Evolutionary conservation across 2,329 filamentous ascomycete species (phyloP), one percentile per base, ranked within the genome.

Genomic region (Juglanconis sp.): DNA sequence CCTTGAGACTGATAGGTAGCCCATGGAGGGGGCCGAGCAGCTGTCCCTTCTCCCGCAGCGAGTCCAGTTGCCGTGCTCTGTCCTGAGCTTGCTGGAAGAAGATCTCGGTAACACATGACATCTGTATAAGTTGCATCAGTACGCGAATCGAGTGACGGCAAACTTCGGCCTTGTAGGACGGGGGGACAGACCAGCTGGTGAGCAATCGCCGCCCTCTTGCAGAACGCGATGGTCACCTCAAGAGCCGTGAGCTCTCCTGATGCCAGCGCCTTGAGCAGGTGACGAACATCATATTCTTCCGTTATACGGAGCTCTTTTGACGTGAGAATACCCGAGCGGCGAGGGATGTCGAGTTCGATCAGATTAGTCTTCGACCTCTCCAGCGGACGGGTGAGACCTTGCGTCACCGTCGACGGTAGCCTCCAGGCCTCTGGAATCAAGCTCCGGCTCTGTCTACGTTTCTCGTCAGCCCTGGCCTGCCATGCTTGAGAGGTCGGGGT

Each of bases 191-290:
- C 62, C 53, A 64, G 47, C 40, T 64, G 60, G 31, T 64, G 62
- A 7, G 62, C 62, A 50, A 64, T 60, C 3, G 62, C 60, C 31
- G 62, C 62, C 31, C 62, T 51, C 47, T 64, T 64, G 38, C 59
- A 62, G 13, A 62, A 64, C 8, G 62, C 62, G 34, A 57, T 44
- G 5, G 60, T 62, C 50, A 64, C 62, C 15, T 64, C 62, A 15
- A 64, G 50, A 5, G 62, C 48, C 31, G 56, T 34, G 9, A 64
- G 53, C 24, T 52, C 36, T 6, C 56, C 62, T 0, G 59, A 54
- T 4, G 47, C 53, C 8, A 64, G 62, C 11, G 50, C 56, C 15
- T 57, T 30, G 13, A 62, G 53, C 6, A 64, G 60, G 24, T 35
- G 17, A 11, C 7, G 32, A 1, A 64, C 62, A n/a, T 59, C 53